Evolutionary conservation across 768 basidiomycete genomes (phyloP), one percentile per base, ranked within the genome.

Genomic region (Boletus rex-veris): DNA sequence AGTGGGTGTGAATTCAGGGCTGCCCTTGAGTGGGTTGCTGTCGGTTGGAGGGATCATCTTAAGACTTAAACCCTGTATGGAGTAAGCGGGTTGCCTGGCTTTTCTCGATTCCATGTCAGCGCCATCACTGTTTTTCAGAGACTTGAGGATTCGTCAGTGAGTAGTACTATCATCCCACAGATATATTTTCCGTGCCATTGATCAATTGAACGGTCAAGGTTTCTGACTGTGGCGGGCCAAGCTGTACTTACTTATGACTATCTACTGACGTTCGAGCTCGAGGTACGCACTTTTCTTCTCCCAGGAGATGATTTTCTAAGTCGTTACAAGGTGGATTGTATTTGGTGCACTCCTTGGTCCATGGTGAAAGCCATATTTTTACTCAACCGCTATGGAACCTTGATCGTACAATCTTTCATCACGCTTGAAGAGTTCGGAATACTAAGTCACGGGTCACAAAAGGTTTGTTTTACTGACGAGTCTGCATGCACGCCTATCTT

Each of bases 371-470:
- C 19, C 8, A 5, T 52, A 16, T 64, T 65, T 42, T 48, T 64
- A 10, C 21, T 62, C 51, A 65, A 56, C 44, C 60, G 63, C 31
- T 65, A 64, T 9, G 60, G 49, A 11, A 53, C 50, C 10, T 33
- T 64, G 3, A 38, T 50, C 11, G 50, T 50, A 15, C 63, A 59
- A 38, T 48, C 41, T 18, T 15, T 45, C 21, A n/a, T 62, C 10
- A 24, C 2, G 12, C 41, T 64, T 7, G 48, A 62, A 21, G 60
- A 65, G n/a, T 37, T 58, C 1, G 63, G 63, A 14, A 4, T 52
- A 3, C 18, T 63, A 16, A 45, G 33, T 28, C 33, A 63, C 21
- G 31, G 47, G 16, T 63, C 62, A 8, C n/a, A 11, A 42, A 15
- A 36, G 33, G n/a, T n/a, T n/a, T n/a, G n/a, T n/a, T n/a, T n/a